These are phyloP conservation scores for Sphagnum magellanicum DNA, from an alignment of 228 moss, liverwort and hornwort genomes.

Conservation along the genomic window DNA sequence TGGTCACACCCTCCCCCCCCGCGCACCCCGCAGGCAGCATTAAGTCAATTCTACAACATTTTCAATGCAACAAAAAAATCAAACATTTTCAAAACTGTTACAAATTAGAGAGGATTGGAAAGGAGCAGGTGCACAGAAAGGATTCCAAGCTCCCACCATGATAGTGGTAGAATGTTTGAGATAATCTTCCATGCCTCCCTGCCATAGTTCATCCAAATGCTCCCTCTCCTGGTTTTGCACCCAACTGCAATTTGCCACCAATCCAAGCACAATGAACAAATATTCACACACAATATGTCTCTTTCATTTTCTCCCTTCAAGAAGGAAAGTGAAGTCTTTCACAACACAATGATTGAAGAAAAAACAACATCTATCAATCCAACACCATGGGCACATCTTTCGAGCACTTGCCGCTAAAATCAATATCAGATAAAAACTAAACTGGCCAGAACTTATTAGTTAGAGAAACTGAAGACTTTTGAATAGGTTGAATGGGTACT, in stretches of 20 bases:
- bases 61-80: too few species aligned
- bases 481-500: too few species aligned
- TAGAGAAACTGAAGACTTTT: too few species aligned
- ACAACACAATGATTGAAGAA: background rate
- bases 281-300: background rate
- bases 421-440: too few species aligned
- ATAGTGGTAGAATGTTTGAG: conserved; percentile 7
- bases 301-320: background rate
- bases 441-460: too few species aligned
- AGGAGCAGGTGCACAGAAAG: background rate
- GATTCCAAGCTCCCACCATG: conserved; percentile 1
- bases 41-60: too few species aligned
- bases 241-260: conserved; percentile 1
- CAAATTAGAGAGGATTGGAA: too few species aligned
- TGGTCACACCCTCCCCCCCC: background rate
- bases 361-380: background rate
- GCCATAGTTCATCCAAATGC: conserved; percentile 11
- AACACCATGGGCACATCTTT: too few species aligned
- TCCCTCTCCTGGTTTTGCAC: conserved; percentile 7
- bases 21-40: too few species aligned
- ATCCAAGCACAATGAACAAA: background rate
- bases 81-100: too few species aligned
- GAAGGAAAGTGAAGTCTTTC: background rate
- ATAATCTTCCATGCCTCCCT: conserved; percentile 9
- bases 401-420: too few species aligned